Evolutionary conservation across 495 filamentous ascomycete species (phyloP), one percentile per base, ranked within the genome.

Genomic region (Elasticomyces elasticus): DNA sequence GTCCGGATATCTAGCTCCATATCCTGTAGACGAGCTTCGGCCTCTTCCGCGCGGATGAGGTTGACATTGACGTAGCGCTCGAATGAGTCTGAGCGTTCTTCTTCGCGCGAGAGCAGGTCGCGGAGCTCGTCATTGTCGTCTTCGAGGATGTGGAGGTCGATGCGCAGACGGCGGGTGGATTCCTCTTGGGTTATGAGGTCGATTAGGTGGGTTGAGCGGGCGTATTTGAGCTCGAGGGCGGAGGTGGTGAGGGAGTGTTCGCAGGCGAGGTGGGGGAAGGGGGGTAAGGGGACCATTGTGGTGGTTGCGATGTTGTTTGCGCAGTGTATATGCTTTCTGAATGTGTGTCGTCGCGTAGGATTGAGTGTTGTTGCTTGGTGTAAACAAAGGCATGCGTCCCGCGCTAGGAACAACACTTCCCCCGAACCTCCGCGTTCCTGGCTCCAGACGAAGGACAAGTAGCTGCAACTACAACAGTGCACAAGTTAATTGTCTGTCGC

Each of bases 91-190:
- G 78, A 63, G 35, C 75, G 74, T 49, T 74, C 70, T 47, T 80
- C 72, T 46, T 73, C 71, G 49, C 81, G 70, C 19, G 73, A 66
- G 24, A 94, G 68, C 58, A 82, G 76, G 26, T 75, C 73, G 51
- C 82, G 79, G 40, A 84, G 66, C 15, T 73, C 69, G 45, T 86
- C 80, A 55, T 83, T 83, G 51, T 95, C 85, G 55, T 88, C 80
- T 49, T 83, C 76, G 26, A 86, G 72, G 30, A 91, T 61, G 17
- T 89, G 66, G 44, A 81, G 71, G 42, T 85, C 78, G 56, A 91
- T 71, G 46, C 79, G 77, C 35, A 83, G 62, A 54, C 79, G 71
- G 10, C 89, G 79, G 23, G 74, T 71, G 49, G 76, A 77, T 65
- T 95, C 89, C 33, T 82, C 74, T 64, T 84, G 83, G 48, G 78